phyloP scores from a whole-genome alignment of 352 stramenopile species.

The Plasmopara halstedii region DNA sequence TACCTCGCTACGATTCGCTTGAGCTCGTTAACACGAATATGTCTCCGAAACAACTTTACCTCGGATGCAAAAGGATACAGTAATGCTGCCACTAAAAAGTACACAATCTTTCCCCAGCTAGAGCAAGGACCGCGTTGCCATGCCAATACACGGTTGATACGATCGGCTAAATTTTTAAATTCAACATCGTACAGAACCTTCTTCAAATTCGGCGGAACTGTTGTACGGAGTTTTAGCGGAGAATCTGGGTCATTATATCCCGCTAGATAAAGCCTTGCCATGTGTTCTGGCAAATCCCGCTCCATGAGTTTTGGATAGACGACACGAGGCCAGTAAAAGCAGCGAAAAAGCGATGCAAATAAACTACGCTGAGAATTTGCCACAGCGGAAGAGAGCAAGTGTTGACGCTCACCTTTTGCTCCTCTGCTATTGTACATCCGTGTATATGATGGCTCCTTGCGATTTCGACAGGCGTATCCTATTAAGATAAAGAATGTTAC shows the following conservation, averaged over 20 bases:
- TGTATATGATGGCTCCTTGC: constrained; percentile 56
- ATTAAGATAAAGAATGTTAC: constrained; percentile 61
- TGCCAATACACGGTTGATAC: constrained; percentile 51
- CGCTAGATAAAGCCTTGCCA: constrained; percentile 66
- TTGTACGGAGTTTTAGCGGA: constrained; percentile 50
- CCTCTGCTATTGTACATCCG: constrained; percentile 43
- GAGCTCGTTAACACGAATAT: constrained; percentile 66
- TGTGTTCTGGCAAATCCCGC: constrained; percentile 72
- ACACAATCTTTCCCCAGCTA: constrained; percentile 55
- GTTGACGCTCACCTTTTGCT: constrained; percentile 49
- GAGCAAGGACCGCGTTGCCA: constrained; percentile 41
- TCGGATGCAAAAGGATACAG: constrained; percentile 68
- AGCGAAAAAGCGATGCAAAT: constrained; percentile 49
- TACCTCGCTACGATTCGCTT: constrained; percentile 73
- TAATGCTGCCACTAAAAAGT: constrained; percentile 46
- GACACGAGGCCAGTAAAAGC: constrained; percentile 70
- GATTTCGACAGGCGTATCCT: constrained; percentile 61
- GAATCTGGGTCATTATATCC: constrained; percentile 57
- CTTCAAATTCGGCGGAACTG: constrained; percentile 46
- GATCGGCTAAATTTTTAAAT: constrained; percentile 52
- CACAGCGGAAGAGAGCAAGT: constrained; percentile 52
- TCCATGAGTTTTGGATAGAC: constrained; percentile 73
- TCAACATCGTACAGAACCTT: constrained; percentile 62
- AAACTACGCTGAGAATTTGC: constrained; percentile 44
- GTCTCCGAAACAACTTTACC: constrained; percentile 54